A percentile compares a stretch with the other conserved stretches of the same genome.
phyloP scores from a whole-genome alignment of 768 basidiomycete species.

The Coprinopsis sp. region DNA sequence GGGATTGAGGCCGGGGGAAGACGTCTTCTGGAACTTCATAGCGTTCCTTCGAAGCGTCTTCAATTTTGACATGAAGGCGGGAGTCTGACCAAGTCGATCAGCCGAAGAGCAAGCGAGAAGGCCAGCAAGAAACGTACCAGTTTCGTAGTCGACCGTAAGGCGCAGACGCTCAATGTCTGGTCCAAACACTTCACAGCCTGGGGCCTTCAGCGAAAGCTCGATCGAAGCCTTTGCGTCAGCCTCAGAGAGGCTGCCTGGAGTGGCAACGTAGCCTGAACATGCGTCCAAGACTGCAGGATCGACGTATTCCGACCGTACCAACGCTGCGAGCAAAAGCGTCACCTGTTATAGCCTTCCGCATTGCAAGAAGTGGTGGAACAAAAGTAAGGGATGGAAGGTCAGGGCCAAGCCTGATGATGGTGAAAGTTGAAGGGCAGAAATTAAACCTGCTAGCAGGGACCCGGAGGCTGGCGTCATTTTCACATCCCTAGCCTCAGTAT shows the following conservation, averaged over 20 bases:
- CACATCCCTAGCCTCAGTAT: too few relatives aligned
- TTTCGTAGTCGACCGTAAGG: slow-evolving; percentile 56
- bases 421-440: too few relatives aligned
- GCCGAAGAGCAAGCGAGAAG: neutral
- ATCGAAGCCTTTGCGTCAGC: slow-evolving; percentile 42
- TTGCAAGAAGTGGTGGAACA: too few relatives aligned
- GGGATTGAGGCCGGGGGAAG: slow-evolving; percentile 39
- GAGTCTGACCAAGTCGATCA: slow-evolving; percentile 29
- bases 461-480: too few relatives aligned
- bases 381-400: too few relatives aligned
- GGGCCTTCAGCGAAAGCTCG: slow-evolving; percentile 53
- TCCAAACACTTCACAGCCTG: slow-evolving; percentile 47
- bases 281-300: slow-evolving; percentile 43
- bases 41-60: slow-evolving; percentile 42
- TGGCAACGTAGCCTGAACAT: slow-evolving; percentile 57
- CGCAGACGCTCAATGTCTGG: slow-evolving; percentile 43
- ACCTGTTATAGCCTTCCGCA: too few relatives aligned
- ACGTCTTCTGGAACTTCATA: slow-evolving; percentile 65
- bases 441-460: too few relatives aligned
- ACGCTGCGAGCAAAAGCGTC: too few relatives aligned
- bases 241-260: slow-evolving; percentile 35
- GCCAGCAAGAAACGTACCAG: slow-evolving; percentile 27
- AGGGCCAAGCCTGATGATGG: too few relatives aligned
- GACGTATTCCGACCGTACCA: too few relatives aligned
- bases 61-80: slow-evolving; percentile 63